These are phyloP conservation scores for Triticum turgidum DNA, from an alignment of 176 grass and related monocot genomes.

Conservation along the genomic window DNA sequence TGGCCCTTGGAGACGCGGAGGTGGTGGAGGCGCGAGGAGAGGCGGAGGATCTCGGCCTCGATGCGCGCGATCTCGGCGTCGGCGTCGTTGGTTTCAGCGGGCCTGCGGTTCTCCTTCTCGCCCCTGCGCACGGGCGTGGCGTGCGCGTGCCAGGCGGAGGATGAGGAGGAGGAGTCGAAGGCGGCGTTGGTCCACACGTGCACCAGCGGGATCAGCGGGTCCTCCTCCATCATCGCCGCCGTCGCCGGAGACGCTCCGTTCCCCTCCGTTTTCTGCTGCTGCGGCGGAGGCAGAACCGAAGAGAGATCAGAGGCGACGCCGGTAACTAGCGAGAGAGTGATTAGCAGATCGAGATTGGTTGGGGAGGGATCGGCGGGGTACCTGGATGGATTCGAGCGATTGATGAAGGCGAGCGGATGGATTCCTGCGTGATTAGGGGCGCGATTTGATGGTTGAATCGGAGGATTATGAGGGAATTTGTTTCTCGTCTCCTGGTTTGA, in stretches of 20 bases:
- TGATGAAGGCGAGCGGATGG: not conserved
- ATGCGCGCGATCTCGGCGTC: constrained; percentile 42
- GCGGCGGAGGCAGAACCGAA: not conserved
- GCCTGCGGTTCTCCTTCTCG: constrained; percentile 52
- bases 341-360: not conserved
- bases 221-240: constrained; percentile 42
- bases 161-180: constrained; percentile 13
- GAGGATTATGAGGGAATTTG: constrained; percentile 3
- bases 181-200: constrained; percentile 46
- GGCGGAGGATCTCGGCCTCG: constrained; percentile 56
- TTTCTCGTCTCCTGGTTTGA: not conserved
- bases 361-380: not conserved
- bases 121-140: not conserved
- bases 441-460: not conserved
- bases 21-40: constrained; percentile 53
- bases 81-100: not conserved
- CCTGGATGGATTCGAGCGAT: constrained; percentile 9
- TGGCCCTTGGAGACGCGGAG: constrained; percentile 21
- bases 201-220: constrained; percentile 56
- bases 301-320: not conserved
- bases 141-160: constrained; percentile 18
- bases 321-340: not conserved
- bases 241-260: not conserved
- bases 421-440: constrained; percentile 1
- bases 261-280: not conserved